Conservation (phyloP, 78 protist species). For the Dictyostelium discoideum region dicty_2.7 NC_007090.3:292501-293000, state of each 20-base stretch:
- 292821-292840: background rate
- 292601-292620: background rate
- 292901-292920: background rate
- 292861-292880: background rate
- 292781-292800: background rate
- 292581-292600: background rate
- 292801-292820: background rate
- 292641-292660: background rate
- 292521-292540: background rate
- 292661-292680: background rate
- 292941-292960: background rate
- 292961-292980: constrained; percentile 1
- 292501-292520: background rate
- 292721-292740: background rate
- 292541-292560: background rate
- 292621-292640: background rate
- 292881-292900: background rate
- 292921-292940: background rate
- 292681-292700: background rate
- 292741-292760: background rate
- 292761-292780: background rate
- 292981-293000: constrained; percentile 33
- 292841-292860: background rate
- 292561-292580: background rate
- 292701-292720: too few relatives aligned